Conservation (phyloP, 225 moss, liverwort and hornwort genomes). For the Marchantia polymorpha region DNA sequence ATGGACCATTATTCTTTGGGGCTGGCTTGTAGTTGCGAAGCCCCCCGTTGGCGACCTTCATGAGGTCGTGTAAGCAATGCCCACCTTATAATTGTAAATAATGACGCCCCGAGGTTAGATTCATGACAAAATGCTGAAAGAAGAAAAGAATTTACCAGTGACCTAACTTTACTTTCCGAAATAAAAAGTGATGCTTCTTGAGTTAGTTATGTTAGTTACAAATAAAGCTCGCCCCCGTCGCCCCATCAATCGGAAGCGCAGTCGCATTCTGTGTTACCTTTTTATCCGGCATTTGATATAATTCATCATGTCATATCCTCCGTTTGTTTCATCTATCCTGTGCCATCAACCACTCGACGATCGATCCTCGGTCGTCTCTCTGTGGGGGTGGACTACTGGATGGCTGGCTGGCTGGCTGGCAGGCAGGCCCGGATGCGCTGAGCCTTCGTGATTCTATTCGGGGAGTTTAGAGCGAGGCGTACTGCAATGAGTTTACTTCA, state of each 20-base stretch:
- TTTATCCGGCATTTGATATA: slow-evolving; percentile 13
- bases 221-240: not conserved
- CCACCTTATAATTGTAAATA: too few relatives aligned
- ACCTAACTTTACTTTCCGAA: slow-evolving; percentile 10
- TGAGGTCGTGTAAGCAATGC: slow-evolving; percentile 4
- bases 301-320: slow-evolving; percentile 5
- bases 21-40: not conserved
- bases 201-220: slow-evolving; percentile 9
- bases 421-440: too few relatives aligned
- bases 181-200: slow-evolving; percentile 7
- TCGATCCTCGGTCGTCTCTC: too few relatives aligned
- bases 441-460: too few relatives aligned
- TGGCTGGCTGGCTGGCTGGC: too few relatives aligned
- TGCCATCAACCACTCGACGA: not conserved
- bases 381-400: too few relatives aligned
- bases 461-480: too few relatives aligned
- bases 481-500: too few relatives aligned
- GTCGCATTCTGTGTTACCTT: slow-evolving; percentile 2
- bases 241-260: not conserved
- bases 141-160: not conserved
- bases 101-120: too few relatives aligned
- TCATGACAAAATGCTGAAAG: slow-evolving; percentile 1
- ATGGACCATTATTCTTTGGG: not conserved
- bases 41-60: not conserved
- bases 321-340: not conserved